These are phyloP conservation scores for Coriolopsis trogii DNA, from an alignment of 1,284 basidiomycete genomes.

Conservation along the genomic window DNA sequence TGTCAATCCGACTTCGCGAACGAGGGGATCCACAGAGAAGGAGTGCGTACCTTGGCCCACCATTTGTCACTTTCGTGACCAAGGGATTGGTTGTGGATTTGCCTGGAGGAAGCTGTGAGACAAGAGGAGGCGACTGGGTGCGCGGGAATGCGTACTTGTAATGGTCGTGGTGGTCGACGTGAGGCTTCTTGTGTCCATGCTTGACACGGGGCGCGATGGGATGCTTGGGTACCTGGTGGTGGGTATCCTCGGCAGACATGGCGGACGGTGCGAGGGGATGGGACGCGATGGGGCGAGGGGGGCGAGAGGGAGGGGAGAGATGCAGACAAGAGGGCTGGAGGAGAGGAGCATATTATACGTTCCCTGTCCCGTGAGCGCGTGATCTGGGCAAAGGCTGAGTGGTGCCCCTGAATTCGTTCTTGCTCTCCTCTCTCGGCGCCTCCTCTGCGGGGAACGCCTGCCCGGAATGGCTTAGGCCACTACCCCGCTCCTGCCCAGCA, in stretches of 20 bases:
- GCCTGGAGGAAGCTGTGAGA: conserved; percentile 7
- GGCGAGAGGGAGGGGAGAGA: conserved; percentile 4
- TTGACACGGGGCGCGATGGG: conserved; percentile 73
- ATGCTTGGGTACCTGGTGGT: conserved; percentile 40
- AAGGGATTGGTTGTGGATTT: conserved; percentile 70
- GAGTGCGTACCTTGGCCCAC: conserved; percentile 78
- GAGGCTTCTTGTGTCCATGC: conserved; percentile 62
- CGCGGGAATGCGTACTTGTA: conserved; percentile 50
- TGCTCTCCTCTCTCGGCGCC: not conserved
- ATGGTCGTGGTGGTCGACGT: conserved; percentile 75
- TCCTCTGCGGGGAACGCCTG: not conserved
- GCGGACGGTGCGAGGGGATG: conserved; percentile 8
- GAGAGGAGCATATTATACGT: conserved; percentile 11
- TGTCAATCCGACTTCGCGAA: conserved; percentile 3
- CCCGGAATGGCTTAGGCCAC: conserved; percentile 7
- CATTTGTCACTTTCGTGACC: conserved; percentile 80
- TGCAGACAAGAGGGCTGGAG: not conserved
- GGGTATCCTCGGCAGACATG: conserved; percentile 24
- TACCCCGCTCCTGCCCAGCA: not conserved
- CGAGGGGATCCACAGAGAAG: not conserved
- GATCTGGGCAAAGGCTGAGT: conserved; percentile 13
- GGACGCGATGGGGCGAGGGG: too few species aligned
- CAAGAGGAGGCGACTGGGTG: conserved; percentile 4
- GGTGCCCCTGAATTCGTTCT: conserved; percentile 19
- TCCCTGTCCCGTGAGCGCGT: conserved; percentile 9